phyloP scores from a whole-genome alignment of 2,329 filamentous ascomycete genomes.

The Magnaporthales sp. region DNA sequence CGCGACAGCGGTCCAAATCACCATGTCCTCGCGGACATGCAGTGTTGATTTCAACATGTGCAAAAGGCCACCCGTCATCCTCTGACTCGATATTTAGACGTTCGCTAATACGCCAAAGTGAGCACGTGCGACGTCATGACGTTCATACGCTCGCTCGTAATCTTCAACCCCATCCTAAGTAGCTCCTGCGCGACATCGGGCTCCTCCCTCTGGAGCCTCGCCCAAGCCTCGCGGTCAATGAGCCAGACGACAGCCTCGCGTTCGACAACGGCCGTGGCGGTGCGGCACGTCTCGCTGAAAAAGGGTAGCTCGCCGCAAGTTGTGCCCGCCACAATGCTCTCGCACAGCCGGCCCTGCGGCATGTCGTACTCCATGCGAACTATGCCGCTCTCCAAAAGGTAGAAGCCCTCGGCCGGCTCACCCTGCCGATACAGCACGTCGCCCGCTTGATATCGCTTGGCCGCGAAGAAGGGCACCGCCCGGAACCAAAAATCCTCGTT shows the following conservation, averaged over 20 bases:
- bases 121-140: conserved; percentile 45
- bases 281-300: conserved; percentile 83
- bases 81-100: neutral
- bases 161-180: conserved; percentile 77
- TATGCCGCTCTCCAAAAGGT: conserved; percentile 82
- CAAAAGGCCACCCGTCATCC: neutral
- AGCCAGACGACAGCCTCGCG: conserved; percentile 76
- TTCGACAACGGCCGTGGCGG: conserved; percentile 79
- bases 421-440: conserved; percentile 71
- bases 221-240: conserved; percentile 65
- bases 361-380: conserved; percentile 84
- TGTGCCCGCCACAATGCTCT: conserved; percentile 88
- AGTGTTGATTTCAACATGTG: neutral
- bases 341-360: conserved; percentile 80
- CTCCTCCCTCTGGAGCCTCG: conserved; percentile 60
- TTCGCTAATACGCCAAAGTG: conserved; percentile 29
- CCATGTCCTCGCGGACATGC: neutral
- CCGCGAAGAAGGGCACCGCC: conserved; percentile 65
- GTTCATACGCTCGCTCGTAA: conserved; percentile 89
- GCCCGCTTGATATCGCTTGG: conserved; percentile 58
- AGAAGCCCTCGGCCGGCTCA: conserved; percentile 74
- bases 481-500: conserved; percentile 96
- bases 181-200: conserved; percentile 76
- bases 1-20: neutral
- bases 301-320: conserved; percentile 96